phyloP scores from a whole-genome alignment of 2,329 filamentous ascomycete genomes.

The Emmonsia crescens region DNA sequence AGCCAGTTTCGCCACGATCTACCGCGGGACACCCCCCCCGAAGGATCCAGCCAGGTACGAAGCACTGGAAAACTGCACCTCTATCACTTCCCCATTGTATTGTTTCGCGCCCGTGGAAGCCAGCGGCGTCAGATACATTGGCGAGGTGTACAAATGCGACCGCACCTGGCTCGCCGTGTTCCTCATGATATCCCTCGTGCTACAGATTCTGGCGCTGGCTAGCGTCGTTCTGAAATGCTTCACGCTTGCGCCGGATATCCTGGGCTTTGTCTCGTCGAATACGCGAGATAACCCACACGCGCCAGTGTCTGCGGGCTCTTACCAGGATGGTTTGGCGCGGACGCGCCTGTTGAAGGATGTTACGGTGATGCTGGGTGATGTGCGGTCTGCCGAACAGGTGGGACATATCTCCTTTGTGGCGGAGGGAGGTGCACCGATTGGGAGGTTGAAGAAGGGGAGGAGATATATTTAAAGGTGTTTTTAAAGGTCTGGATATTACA shows the following conservation, averaged over 20 bases:
- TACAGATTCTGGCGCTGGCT: not conserved
- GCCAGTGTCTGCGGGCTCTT: not conserved
- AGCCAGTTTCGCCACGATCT: not conserved
- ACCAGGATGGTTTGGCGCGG: not conserved
- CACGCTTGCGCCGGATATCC: not conserved
- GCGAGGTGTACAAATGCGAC: not conserved
- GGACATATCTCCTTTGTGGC: constrained; percentile 3
- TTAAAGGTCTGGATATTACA: not conserved
- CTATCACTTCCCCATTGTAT: not conserved
- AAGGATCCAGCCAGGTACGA: not conserved
- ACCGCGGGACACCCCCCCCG: not conserved
- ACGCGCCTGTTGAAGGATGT: not conserved
- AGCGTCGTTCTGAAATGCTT: not conserved
- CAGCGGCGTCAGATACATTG: not conserved
- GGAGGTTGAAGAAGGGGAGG: not conserved
- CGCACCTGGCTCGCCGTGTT: constrained; percentile 1
- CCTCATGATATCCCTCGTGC: not conserved
- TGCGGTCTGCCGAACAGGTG: not conserved
- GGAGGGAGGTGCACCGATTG: not conserved
- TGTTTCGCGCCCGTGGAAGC: not conserved
- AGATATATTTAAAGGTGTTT: not conserved
- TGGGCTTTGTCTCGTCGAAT: constrained; percentile 1
- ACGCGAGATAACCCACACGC: constrained; percentile 1
- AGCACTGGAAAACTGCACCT: not conserved
- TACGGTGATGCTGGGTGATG: not conserved